Conservation (phyloP, 495 filamentous ascomycete genomes). For the Trichoderma virens region DNA sequence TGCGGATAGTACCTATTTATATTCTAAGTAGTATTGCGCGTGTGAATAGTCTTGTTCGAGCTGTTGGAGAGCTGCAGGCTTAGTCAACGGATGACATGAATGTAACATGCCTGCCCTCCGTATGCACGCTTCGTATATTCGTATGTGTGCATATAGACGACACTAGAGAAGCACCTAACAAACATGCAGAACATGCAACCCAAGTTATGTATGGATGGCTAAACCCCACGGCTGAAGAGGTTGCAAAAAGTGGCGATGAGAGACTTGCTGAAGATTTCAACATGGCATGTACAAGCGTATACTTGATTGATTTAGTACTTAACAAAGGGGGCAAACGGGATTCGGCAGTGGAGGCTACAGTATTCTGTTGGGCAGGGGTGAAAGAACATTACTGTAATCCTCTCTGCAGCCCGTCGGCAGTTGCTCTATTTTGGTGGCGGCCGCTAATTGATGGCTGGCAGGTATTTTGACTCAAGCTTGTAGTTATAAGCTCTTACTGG, state of each 20-base stretch:
- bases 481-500: too few species aligned
- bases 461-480: too few species aligned
- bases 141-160: too few species aligned
- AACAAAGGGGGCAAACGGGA: not conserved
- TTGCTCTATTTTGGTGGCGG: not conserved
- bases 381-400: too few species aligned
- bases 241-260: not conserved
- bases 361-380: not conserved
- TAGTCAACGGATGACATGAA: too few species aligned
- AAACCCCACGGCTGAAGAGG: not conserved
- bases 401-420: too few species aligned
- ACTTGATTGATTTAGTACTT: not conserved
- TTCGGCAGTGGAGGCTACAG: not conserved
- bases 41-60: too few species aligned
- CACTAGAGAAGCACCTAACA: too few species aligned
- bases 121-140: too few species aligned
- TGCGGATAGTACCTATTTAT: not conserved
- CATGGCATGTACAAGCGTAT: not conserved
- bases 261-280: not conserved
- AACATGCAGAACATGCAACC: too few species aligned
- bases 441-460: not conserved
- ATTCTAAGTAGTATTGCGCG: not conserved
- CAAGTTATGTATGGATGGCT: not conserved
- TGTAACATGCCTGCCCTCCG: too few species aligned
- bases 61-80: too few species aligned